Conservation (phyloP, 2,329 filamentous ascomycete genomes). For the Aureobasidium sp. region DNA sequence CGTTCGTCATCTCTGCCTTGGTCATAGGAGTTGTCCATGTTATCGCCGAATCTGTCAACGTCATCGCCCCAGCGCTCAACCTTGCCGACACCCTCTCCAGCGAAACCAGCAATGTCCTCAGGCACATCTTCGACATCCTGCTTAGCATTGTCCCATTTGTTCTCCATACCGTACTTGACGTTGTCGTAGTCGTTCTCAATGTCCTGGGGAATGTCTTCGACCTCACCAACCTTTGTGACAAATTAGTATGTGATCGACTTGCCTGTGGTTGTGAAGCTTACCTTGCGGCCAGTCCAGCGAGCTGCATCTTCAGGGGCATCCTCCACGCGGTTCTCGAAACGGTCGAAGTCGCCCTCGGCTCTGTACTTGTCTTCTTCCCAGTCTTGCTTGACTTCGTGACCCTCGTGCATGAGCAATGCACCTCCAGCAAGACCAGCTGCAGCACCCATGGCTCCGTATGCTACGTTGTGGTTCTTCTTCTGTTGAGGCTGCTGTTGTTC, state of each 20-base stretch:
- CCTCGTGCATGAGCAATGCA: conserved; percentile 51
- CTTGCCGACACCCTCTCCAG: conserved; percentile 46
- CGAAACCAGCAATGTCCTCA: conserved; percentile 41
- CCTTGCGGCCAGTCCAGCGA: conserved; percentile 47
- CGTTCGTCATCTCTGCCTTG: conserved; percentile 40
- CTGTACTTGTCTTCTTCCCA: conserved; percentile 34
- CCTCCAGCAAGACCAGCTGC: conserved; percentile 48
- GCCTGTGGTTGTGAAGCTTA: conserved; percentile 11
- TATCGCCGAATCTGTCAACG: conserved; percentile 37
- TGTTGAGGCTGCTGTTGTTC: conserved; percentile 3
- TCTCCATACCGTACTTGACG: conserved; percentile 33
- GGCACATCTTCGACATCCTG: conserved; percentile 42
- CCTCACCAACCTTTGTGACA: conserved; percentile 38
- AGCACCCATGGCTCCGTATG: conserved; percentile 44
- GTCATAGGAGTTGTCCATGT: conserved; percentile 49
- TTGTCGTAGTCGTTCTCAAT: conserved; percentile 36
- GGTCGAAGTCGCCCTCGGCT: conserved; percentile 28
- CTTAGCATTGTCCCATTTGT: conserved; percentile 34
- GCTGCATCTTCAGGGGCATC: conserved; percentile 50
- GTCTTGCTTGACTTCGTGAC: conserved; percentile 41
- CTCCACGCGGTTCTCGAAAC: conserved; percentile 37
- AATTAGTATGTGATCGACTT: background rate
- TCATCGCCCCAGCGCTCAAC: conserved; percentile 50
- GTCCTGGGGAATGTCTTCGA: conserved; percentile 44
- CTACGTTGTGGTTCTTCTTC: conserved; percentile 30